Percentiles rank a stretch among this genome's conserved stretches.
phyloP scores from a whole-genome alignment of 768 basidiomycete species.

The Peribolospora kevripleyi region DNA sequence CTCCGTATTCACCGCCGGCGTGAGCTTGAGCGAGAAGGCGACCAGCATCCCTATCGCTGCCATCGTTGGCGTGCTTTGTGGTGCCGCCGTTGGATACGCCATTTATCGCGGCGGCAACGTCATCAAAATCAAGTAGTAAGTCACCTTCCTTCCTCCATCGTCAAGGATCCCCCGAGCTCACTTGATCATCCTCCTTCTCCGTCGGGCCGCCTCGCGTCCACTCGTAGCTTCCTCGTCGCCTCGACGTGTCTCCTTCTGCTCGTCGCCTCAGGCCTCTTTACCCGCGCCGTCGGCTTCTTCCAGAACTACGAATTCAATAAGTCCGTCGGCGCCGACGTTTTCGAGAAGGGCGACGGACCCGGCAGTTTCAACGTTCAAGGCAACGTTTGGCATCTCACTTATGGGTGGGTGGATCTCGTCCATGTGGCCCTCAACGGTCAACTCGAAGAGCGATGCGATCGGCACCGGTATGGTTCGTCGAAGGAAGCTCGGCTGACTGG shows the following conservation, averaged over 20 bases:
- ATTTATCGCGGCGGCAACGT: conserved; percentile 16
- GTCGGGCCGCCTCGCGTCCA: not conserved
- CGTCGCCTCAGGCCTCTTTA: conserved; percentile 83
- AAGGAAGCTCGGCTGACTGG: too few relatives aligned
- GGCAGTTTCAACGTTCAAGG: conserved; percentile 60
- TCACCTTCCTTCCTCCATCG: not conserved
- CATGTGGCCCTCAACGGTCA: too few relatives aligned
- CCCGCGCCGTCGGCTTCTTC: conserved; percentile 48
- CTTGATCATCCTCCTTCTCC: not conserved
- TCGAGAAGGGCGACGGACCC: conserved; percentile 35
- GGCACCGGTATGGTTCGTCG: too few relatives aligned
- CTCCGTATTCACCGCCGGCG: conserved; percentile 40
- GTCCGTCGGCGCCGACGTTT: conserved; percentile 40
- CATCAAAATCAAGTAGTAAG: not conserved
- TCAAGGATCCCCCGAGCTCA: not conserved
- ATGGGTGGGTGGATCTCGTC: too few relatives aligned
- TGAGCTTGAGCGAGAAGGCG: not conserved
- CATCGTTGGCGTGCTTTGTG: conserved; percentile 58
- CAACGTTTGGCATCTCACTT: conserved; percentile 56
- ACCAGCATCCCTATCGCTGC: conserved; percentile 64
- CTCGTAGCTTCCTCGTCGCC: conserved; percentile 48
- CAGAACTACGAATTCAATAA: conserved; percentile 39
- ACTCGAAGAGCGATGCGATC: too few relatives aligned
- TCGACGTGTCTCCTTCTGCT: conserved; percentile 83
- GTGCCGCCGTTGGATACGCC: conserved; percentile 37